Evolutionary conservation across 306 rosid genomes (phyloP).

Genomic region (Dryas octopetala): DNA sequence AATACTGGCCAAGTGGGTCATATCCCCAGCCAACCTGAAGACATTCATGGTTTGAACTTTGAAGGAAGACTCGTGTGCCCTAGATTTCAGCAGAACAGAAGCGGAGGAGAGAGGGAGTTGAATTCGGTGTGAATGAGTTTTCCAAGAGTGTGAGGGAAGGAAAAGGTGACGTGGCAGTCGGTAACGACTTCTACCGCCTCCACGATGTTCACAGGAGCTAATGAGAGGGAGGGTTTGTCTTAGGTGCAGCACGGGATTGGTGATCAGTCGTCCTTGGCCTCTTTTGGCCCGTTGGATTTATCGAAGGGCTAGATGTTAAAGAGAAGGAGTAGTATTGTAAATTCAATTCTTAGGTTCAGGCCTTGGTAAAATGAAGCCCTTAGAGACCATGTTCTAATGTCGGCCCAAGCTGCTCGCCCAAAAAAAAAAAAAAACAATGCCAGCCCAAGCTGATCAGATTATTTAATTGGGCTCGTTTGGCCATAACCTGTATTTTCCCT

Average conservation of each 20-base stretch:
- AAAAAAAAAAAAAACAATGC: too few relatives aligned
- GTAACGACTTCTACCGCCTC: conserved; percentile 15
- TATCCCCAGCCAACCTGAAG: conserved; percentile 95
- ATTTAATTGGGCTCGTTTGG: too few relatives aligned
- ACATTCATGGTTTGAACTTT: conserved; percentile 59
- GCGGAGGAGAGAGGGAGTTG: not conserved
- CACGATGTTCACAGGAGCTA: conserved; percentile 13
- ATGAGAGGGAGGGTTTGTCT: not conserved
- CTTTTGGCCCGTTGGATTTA: not conserved
- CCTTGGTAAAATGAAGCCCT: too few relatives aligned
- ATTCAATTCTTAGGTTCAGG: too few relatives aligned
- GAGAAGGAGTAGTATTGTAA: too few relatives aligned
- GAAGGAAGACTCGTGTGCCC: conserved; percentile 17
- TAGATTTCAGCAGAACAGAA: conserved; percentile 23
- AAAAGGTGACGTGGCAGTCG: conserved; percentile 39
- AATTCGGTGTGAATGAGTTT: not conserved
- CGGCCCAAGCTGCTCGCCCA: too few relatives aligned
- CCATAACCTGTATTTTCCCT: too few relatives aligned
- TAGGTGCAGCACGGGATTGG: not conserved
- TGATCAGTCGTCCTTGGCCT: not conserved
- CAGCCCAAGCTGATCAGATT: too few relatives aligned
- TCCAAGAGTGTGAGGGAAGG: not conserved
- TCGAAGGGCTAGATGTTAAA: not conserved
- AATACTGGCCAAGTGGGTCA: conserved; percentile 89
- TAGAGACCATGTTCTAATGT: too few relatives aligned